Conservation (phyloP, 2,329 filamentous ascomycete species). For the Colletotrichum sp. region DNA sequence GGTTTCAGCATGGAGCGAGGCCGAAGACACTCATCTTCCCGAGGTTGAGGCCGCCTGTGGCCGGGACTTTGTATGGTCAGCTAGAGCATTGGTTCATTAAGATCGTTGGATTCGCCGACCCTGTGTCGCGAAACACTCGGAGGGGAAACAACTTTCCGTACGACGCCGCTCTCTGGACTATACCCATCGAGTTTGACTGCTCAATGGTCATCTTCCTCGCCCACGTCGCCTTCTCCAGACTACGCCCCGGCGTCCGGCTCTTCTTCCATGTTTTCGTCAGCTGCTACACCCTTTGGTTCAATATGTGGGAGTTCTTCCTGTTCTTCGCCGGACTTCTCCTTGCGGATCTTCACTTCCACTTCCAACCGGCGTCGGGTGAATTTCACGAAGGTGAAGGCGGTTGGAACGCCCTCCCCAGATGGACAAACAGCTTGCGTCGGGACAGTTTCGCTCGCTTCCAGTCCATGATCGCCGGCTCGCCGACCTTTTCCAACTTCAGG, state of each 20-base stretch:
- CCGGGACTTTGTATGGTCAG: constrained; percentile 40
- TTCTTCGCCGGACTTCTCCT: constrained; percentile 1
- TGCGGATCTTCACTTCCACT: constrained; percentile 20
- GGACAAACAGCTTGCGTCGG: background rate
- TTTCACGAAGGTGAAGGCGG: background rate
- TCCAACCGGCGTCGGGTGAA: constrained; percentile 29
- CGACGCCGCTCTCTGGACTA: constrained; percentile 67
- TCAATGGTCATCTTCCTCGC: constrained; percentile 62
- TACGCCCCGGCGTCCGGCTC: constrained; percentile 48
- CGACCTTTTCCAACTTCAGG: background rate
- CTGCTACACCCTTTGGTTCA: constrained; percentile 39
- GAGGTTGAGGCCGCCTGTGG: background rate
- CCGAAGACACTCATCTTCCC: background rate
- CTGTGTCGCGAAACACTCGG: constrained; percentile 50
- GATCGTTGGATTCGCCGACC: constrained; percentile 53
- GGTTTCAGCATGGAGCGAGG: constrained; percentile 23
- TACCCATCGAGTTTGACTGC: constrained; percentile 64
- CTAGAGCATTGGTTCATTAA: constrained; percentile 49
- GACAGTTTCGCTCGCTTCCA: background rate
- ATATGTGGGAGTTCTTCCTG: constrained; percentile 11
- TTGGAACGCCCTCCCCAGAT: background rate
- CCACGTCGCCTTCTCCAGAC: constrained; percentile 52
- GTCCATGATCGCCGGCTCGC: background rate
- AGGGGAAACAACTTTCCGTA: constrained; percentile 36
- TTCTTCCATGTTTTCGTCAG: constrained; percentile 42